Evolutionary conservation across 768 basidiomycete genomes (phyloP).

Genomic region (Filobasidium wieringae): DNA sequence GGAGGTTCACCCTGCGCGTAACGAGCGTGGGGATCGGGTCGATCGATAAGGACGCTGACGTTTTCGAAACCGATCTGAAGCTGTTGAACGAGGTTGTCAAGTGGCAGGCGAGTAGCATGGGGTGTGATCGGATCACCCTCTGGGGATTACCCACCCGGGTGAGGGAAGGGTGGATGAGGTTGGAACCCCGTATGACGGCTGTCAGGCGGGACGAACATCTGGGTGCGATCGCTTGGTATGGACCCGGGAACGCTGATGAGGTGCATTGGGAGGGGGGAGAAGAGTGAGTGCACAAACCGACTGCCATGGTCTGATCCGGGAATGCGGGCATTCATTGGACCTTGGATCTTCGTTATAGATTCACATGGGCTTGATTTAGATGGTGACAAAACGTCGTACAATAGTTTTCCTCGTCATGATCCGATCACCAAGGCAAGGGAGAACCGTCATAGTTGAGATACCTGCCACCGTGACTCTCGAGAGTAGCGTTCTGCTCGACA

Average conservation of each 20-base stretch:
- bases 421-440: not conserved
- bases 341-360: not conserved
- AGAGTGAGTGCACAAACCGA: not conserved
- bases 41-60: not conserved
- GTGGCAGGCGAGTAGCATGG: not conserved
- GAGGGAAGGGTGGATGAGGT: not conserved
- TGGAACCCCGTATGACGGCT: not conserved
- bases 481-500: not conserved
- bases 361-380: not conserved
- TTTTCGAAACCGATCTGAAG: not conserved
- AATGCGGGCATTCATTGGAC: too few species aligned
- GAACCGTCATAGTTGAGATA: not conserved
- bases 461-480: not conserved
- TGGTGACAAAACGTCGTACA: too few species aligned
- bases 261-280: not conserved
- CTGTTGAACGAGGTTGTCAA: not conserved
- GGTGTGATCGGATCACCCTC: not conserved
- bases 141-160: not conserved
- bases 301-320: not conserved
- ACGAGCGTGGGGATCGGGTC: not conserved
- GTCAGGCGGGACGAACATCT: slow-evolving; percentile 5
- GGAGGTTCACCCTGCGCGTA: not conserved
- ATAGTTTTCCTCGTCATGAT: too few species aligned
- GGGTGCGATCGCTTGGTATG: slow-evolving; percentile 11
- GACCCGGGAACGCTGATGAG: not conserved